These are phyloP conservation scores for Colletotrichum noveboracense DNA, from an alignment of 2,329 filamentous ascomycete genomes.

Conservation along the genomic window DNA sequence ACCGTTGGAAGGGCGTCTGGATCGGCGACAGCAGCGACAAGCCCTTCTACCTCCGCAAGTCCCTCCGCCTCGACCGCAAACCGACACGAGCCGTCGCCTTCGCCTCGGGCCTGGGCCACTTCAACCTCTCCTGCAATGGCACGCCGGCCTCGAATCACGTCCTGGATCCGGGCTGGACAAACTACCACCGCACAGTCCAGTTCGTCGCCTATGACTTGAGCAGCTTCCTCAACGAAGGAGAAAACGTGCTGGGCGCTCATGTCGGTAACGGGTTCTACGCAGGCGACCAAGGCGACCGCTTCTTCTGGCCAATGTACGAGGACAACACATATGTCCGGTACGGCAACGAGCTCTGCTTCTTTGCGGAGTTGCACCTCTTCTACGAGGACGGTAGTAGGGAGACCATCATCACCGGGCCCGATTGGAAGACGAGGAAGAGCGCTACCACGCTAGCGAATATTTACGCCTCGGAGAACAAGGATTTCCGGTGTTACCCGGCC, in stretches of 20 bases:
- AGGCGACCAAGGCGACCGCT: slow-evolving; percentile 44
- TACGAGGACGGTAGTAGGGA: slow-evolving; percentile 40
- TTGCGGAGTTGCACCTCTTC: slow-evolving; percentile 41
- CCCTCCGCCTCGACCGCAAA: slow-evolving; percentile 30
- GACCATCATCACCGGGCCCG: slow-evolving; percentile 37
- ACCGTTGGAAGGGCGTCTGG: slow-evolving; percentile 45
- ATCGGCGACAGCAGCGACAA: slow-evolving; percentile 44
- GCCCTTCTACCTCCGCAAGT: slow-evolving; percentile 42
- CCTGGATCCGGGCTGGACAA: slow-evolving; percentile 43
- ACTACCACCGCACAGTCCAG: slow-evolving; percentile 44
- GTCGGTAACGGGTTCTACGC: slow-evolving; percentile 51
- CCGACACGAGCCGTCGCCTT: slow-evolving; percentile 38
- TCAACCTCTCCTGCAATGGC: slow-evolving; percentile 42
- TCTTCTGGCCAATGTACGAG: slow-evolving; percentile 48
- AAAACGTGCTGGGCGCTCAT: slow-evolving; percentile 44
- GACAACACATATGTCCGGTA: slow-evolving; percentile 44
- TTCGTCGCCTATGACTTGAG: slow-evolving; percentile 49
- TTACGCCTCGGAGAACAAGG: slow-evolving; percentile 44
- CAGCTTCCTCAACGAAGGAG: slow-evolving; percentile 28
- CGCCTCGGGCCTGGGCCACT: slow-evolving; percentile 43
- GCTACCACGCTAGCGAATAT: slow-evolving; percentile 44
- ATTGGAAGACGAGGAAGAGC: slow-evolving; percentile 41
- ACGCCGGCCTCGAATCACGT: slow-evolving; percentile 36
- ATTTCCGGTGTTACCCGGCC: slow-evolving; percentile 35
- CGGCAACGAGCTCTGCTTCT: slow-evolving; percentile 45